Base-by-base conservation (phyloP, 2,329 filamentous ascomycete species). In the Aspergillus luchuensis region DNA sequence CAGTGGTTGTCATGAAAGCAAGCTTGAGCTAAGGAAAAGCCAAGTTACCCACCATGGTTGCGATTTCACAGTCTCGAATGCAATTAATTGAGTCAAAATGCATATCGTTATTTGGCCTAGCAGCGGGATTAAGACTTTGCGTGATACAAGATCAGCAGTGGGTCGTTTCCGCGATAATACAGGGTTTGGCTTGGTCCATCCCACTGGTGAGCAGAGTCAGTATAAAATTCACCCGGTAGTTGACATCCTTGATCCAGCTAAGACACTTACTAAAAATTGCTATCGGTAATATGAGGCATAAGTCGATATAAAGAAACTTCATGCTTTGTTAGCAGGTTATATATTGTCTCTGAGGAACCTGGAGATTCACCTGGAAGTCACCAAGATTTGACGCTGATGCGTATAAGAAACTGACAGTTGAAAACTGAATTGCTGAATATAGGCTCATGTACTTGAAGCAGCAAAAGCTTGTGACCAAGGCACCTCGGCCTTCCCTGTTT, bases 391-490 rank as follows among this genome's bases (percentile, higher is more conserved):
- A 96, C 10, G 91, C 96, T 7, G 89, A 92, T 6, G 92, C 91
- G 76, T 99, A 99, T 15, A 99, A 84, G 74, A 99, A 97, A 83
- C 91, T 96, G 71, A 99, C 96, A 0, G 91, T 92, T 7, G 92
- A 96, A 80, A 99, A 99, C 76, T 99, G 95, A 66, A 99, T 99
- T n/a, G 95, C 94, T 2, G 93, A 98, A 81, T 99, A 99, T 66
- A 99, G 79, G 69, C 91, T 96, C 96, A 99, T 99, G 79, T 96
- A 99, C 81, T 98, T 99, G 85, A 99, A 99, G 80, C 95, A 99
- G 80, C 91, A 96, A 80, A 99, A 99, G 77, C 92, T 97, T 11
- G 95, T 99, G n/a, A 98, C 93, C 36, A 99, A 84, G 36, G 96
- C 91, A 19, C 94, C 94, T 64, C 96, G 88, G 19, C 95, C 95